A percentile compares a stretch with the other conserved stretches of the same genome.
These are phyloP conservation scores for Cyberlindnera bimundalis DNA, from an alignment of 805 yeast genomes.

Conservation along the genomic window DNA sequence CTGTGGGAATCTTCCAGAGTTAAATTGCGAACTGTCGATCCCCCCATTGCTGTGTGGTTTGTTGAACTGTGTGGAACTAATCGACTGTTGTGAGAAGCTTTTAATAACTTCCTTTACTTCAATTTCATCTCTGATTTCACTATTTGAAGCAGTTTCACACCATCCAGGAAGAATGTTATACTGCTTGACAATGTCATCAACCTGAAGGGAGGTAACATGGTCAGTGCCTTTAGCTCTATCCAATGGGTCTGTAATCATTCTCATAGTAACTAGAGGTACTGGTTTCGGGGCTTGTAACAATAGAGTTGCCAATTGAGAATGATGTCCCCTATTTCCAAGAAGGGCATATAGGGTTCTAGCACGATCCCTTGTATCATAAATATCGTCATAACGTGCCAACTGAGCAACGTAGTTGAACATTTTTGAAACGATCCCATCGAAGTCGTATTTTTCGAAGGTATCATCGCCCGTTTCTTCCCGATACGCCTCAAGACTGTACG, in stretches of 20 bases:
- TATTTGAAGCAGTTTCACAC: slow-evolving; percentile 38
- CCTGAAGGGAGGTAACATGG: slow-evolving; percentile 19
- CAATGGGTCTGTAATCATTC: slow-evolving; percentile 19
- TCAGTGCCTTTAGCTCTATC: slow-evolving; percentile 16
- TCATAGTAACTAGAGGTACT: slow-evolving; percentile 39
- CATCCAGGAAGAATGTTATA: slow-evolving; percentile 40
- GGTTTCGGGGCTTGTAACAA: slow-evolving; percentile 78
- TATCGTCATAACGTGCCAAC: slow-evolving; percentile 68
- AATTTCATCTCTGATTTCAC: slow-evolving; percentile 35
- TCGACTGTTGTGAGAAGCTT: slow-evolving; percentile 16
- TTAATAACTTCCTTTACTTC: slow-evolving; percentile 39
- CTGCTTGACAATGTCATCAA: slow-evolving; percentile 24
- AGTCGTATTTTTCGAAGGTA: slow-evolving; percentile 30
- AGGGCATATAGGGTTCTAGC: slow-evolving; percentile 71
- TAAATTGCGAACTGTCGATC: slow-evolving; percentile 1
- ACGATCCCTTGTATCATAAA: slow-evolving; percentile 78
- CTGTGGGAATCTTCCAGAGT: slow-evolving; percentile 4
- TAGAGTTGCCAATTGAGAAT: slow-evolving; percentile 61
- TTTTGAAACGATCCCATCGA: slow-evolving; percentile 37
- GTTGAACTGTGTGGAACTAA: background rate
- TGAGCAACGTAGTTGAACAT: slow-evolving; percentile 62
- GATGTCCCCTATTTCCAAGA: slow-evolving; percentile 39
- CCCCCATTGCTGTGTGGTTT: slow-evolving; percentile 4
- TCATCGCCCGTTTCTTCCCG: slow-evolving; percentile 26
- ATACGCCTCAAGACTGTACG: slow-evolving; percentile 47